Evolutionary conservation across 495 filamentous ascomycete species (phyloP).

Genomic region (Hyaloscypha finlandica): DNA sequence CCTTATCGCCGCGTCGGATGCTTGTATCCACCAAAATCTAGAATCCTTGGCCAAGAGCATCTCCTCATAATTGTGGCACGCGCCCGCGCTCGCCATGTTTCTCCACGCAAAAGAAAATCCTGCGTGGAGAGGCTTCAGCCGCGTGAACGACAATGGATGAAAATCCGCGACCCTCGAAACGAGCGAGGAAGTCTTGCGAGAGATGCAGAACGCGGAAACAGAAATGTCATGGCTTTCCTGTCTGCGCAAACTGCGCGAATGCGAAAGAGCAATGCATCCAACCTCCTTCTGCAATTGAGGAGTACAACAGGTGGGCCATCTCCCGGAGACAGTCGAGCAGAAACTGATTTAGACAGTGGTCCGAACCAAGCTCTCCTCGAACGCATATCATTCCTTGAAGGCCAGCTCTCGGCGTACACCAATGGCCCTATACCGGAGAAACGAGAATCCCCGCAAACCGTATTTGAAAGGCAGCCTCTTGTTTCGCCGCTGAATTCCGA

Average conservation of each 20-base stretch:
- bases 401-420: constrained; percentile 36
- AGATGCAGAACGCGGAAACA: constrained; percentile 56
- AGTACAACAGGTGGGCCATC: constrained; percentile 42
- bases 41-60: neutral
- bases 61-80: neutral
- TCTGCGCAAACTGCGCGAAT: constrained; percentile 53
- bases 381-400: constrained; percentile 48
- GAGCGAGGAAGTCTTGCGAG: constrained; percentile 52
- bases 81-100: constrained; percentile 13
- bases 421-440: constrained; percentile 28
- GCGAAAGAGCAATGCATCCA: constrained; percentile 51
- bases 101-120: constrained; percentile 15
- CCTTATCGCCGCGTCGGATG: neutral
- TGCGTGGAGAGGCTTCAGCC: neutral
- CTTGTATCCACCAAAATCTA: neutral
- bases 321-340: neutral
- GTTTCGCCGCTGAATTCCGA: constrained; percentile 31
- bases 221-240: constrained; percentile 43
- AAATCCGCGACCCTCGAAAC: constrained; percentile 44
- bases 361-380: constrained; percentile 52
- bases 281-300: constrained; percentile 47
- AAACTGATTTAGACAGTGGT: constrained; percentile 29
- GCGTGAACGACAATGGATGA: constrained; percentile 26
- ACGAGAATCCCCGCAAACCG: constrained; percentile 29
- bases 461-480: constrained; percentile 35